Base-by-base conservation (phyloP, 192 early-diverging fungal species). In the Backusella tuberculispora region DNA sequence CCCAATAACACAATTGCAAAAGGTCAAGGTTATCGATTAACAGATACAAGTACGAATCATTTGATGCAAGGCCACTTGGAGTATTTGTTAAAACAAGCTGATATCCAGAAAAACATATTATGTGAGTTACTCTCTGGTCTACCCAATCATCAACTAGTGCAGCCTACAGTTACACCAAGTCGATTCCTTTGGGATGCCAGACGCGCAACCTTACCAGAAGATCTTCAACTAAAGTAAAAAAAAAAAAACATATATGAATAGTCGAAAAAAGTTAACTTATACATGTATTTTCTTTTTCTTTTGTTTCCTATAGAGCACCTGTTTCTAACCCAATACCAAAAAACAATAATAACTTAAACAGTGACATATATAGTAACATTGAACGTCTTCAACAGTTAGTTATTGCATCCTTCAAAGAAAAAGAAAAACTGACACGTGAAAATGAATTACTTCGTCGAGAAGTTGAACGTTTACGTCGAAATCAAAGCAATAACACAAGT, bases 361-460 rank as follows among this genome's bases (percentile, higher is more conserved):
- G 21, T 63, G 50, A 73, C 29, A 26, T 53, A 14, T 69, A 42
- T 44, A 24, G 21, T 13, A 69, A 42, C 2, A 24, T 47, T 41
- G 71, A 66, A 17, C 60, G 73, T 63, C 37, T 78, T 1, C 71
- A 78, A 15, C 76, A 73, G 9, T 37, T 73, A 3, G 15, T 78
- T 6, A n/a, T 66, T 3, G 9, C 8, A 2, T 66, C 71, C 24
- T 65, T 26, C 6, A 72, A 69, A 40, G 76, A 78, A 56, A 73
- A 71, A 6, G 71, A 63, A 5, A 65, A 17, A 43, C 26, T 78
- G 6, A 6, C n/a, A 5, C 50, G 45, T 17, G 71, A 78, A 63
- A 78, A 78, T 45, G 76, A 78, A 40, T 47, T 17, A 0, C 44
- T 78, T 38, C 41, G 66, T 15, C 48, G 43, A 44, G 76, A 78